Conservation (phyloP, 1,284 basidiomycete species). For the Cryptococcus sp. region DNA sequence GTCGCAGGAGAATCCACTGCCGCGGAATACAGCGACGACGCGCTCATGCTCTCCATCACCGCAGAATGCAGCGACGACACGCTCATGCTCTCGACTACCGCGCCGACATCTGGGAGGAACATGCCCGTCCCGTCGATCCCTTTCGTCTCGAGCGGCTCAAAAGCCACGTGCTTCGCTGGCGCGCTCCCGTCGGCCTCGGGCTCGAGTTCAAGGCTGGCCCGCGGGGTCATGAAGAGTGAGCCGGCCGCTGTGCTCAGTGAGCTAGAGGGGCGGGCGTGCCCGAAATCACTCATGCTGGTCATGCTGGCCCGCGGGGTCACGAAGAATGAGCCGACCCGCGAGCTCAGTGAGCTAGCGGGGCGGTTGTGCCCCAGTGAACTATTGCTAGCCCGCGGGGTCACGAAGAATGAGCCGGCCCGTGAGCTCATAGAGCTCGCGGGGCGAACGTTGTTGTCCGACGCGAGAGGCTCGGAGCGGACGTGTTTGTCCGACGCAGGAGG, state of each 20-base stretch:
- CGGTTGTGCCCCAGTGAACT: no score
- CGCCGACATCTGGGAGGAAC: background rate
- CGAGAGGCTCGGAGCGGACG: no score
- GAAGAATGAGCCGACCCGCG: background rate
- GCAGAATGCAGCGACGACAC: background rate
- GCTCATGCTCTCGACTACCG: background rate
- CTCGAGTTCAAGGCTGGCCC: background rate
- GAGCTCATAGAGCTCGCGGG: no score
- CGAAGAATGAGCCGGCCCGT: background rate
- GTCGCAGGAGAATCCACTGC: no score
- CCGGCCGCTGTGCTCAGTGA: background rate
- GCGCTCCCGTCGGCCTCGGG: background rate
- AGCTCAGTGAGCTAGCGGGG: no score
- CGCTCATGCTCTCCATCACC: conserved; percentile 1
- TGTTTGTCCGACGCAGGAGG: no score
- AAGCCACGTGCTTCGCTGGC: conserved; percentile 16
- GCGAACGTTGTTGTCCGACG: no score
- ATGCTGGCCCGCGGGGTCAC: background rate
- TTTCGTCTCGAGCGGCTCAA: conserved; percentile 11
- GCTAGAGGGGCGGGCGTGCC: no score
- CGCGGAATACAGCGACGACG: background rate
- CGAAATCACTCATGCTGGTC: no score
- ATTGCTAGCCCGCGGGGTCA: background rate
- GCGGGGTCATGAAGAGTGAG: background rate
- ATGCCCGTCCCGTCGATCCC: conserved; percentile 16